Evolutionary conservation across 371 early-diverging fungal genomes (phyloP).

Genomic region (Coemansia sp.): DNA sequence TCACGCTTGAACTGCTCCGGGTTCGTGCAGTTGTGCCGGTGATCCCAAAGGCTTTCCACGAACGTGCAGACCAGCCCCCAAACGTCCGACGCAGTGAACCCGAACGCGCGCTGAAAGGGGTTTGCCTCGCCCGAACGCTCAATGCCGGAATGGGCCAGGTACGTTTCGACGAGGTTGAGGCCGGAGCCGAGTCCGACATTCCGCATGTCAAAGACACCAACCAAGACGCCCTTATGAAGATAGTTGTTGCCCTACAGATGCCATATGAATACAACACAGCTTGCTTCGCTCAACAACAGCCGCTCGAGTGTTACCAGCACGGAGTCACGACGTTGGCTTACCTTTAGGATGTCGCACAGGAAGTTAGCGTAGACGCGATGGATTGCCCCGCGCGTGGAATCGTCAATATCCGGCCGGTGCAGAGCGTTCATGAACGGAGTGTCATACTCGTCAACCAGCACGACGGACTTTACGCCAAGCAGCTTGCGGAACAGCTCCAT

Average conservation of each 20-base stretch:
- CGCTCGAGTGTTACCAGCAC: background rate
- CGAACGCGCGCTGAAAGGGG: constrained; percentile 16
- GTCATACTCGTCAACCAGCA: constrained; percentile 23
- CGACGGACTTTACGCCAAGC: background rate
- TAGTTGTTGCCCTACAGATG: constrained; percentile 4
- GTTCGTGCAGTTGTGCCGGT: background rate
- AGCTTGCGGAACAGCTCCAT: background rate
- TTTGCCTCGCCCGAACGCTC: background rate
- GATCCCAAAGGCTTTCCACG: background rate
- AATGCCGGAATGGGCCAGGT: constrained; percentile 8
- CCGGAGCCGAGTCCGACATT: constrained; percentile 5
- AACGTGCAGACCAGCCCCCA: constrained; percentile 10
- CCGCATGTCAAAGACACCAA: constrained; percentile 12
- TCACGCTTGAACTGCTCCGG: background rate
- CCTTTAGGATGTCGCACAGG: background rate
- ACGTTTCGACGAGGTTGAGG: background rate
- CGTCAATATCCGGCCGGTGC: background rate
- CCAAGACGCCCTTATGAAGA: constrained; percentile 6
- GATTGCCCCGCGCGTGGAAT: background rate
- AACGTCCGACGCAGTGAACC: constrained; percentile 7
- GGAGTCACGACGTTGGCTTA: background rate
- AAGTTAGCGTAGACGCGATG: background rate
- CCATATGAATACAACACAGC: too few relatives aligned
- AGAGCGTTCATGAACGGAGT: constrained; percentile 1
- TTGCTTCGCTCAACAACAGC: too few relatives aligned